Conservation (phyloP, 1,284 basidiomycete species). For the Cutaneotrichosporon cyanovorans region DNA sequence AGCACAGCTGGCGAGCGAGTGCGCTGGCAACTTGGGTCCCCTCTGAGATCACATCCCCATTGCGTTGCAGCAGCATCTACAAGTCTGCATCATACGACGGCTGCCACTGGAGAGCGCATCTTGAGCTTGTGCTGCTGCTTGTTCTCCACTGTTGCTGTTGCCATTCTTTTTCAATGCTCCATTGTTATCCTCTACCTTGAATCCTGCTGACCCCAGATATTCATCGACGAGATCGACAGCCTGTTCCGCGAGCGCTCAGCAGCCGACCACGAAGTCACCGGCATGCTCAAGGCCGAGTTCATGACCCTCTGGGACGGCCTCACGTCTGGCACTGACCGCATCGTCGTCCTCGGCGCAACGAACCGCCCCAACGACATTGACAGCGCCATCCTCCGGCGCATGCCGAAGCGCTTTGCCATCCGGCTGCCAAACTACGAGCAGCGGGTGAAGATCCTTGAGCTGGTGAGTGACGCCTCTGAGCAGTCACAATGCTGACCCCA, state of each 20-base stretch:
- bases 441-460: conserved; percentile 74
- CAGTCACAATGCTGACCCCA: conserved; percentile 32
- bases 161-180: no score
- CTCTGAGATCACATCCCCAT: no score
- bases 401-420: conserved; percentile 97
- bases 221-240: conserved; percentile 78
- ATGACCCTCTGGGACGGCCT: conserved; percentile 99
- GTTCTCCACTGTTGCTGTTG: no score
- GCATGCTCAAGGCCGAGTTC: conserved; percentile 99
- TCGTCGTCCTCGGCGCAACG: conserved; percentile 90
- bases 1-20: no score
- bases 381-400: conserved; percentile 83
- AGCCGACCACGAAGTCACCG: conserved; percentile 94
- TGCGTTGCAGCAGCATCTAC: no score
- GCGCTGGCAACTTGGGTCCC: no score
- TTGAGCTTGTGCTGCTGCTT: no score
- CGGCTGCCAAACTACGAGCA: conserved; percentile 73
- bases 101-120: no score
- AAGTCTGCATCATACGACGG: no score
- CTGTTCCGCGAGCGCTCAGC: conserved; percentile 79
- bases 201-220: conserved; percentile 50
- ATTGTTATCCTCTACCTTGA: no score
- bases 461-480: conserved; percentile 52
- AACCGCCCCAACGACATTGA: conserved; percentile 86
- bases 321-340: conserved; percentile 67